Percentiles rank a stretch among this genome's conserved stretches.
phyloP scores from a whole-genome alignment of 768 basidiomycete genomes.

The Cystofilobasidium macerans region DNA sequence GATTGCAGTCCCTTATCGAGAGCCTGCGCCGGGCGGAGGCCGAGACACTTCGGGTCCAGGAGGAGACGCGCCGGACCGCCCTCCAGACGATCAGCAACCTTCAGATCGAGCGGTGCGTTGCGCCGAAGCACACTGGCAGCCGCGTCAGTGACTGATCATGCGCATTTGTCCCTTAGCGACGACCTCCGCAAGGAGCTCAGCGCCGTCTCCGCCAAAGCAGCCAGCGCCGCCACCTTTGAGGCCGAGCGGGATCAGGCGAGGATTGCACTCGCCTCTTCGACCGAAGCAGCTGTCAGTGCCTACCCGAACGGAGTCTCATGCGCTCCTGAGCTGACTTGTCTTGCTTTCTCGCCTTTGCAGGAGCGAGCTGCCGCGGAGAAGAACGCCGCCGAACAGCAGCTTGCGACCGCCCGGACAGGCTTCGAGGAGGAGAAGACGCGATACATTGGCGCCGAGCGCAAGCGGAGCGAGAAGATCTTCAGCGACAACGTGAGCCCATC shows the following conservation, averaged over 20 bases:
- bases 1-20: slow-evolving; percentile 72
- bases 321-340: background rate
- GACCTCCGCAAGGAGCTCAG: slow-evolving; percentile 58
- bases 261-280: background rate
- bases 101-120: slow-evolving; percentile 66
- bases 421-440: slow-evolving; percentile 15
- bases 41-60: slow-evolving; percentile 70
- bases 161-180: slow-evolving; percentile 45
- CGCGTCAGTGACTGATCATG: background rate
- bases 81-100: slow-evolving; percentile 69
- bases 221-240: background rate
- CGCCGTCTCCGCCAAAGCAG: slow-evolving; percentile 28
- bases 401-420: background rate
- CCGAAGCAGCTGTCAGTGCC: background rate
- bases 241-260: slow-evolving; percentile 6
- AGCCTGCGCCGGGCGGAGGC: slow-evolving; percentile 85
- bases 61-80: slow-evolving; percentile 68
- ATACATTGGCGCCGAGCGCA: slow-evolving; percentile 2
- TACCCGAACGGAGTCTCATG: background rate
- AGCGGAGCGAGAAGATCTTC: slow-evolving; percentile 11
- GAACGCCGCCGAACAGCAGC: background rate
- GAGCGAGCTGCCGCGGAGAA: background rate
- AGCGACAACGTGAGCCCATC: background rate
- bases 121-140: too few species aligned
- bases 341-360: background rate